Conservation (phyloP, 176 grass and related monocot genomes). For the Zoysia pacifica region DNA sequence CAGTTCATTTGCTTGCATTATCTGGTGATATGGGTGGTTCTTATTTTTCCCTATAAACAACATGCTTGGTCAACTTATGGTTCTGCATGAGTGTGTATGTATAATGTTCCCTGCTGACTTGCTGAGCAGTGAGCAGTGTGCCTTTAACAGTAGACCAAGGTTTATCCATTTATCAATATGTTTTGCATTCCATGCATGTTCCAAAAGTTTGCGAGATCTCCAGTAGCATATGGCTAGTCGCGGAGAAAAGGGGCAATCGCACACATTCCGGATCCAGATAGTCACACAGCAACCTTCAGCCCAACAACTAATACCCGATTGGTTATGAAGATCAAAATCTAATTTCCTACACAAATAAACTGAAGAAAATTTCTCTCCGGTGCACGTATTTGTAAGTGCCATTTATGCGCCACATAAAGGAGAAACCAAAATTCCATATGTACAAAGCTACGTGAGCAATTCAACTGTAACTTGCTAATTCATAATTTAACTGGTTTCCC, state of each 20-base stretch:
- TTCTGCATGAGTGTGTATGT: too few relatives aligned
- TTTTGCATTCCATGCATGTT: too few relatives aligned
- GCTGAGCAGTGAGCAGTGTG: too few relatives aligned
- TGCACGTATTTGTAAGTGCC: conserved; percentile 5
- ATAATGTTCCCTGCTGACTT: too few relatives aligned
- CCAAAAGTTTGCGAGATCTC: too few relatives aligned
- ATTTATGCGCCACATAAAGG: conserved; percentile 11
- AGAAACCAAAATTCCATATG: conserved; percentile 26
- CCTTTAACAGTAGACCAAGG: too few relatives aligned
- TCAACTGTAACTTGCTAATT: neutral
- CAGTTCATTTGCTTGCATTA: too few relatives aligned
- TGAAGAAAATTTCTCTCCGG: neutral
- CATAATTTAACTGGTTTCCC: conserved; percentile 1
- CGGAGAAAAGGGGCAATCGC: conserved; percentile 7
- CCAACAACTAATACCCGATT: neutral
- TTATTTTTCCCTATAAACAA: too few relatives aligned
- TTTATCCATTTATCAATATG: too few relatives aligned
- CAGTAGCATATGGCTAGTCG: neutral
- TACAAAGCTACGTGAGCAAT: conserved; percentile 17
- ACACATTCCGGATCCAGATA: conserved; percentile 17
- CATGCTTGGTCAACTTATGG: too few relatives aligned
- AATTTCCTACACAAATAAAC: neutral
- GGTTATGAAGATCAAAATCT: neutral
- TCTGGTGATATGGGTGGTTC: too few relatives aligned
- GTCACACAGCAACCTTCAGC: neutral